phyloP scores from a whole-genome alignment of 106 monocot genomes.

The Allium fistulosum region DNA sequence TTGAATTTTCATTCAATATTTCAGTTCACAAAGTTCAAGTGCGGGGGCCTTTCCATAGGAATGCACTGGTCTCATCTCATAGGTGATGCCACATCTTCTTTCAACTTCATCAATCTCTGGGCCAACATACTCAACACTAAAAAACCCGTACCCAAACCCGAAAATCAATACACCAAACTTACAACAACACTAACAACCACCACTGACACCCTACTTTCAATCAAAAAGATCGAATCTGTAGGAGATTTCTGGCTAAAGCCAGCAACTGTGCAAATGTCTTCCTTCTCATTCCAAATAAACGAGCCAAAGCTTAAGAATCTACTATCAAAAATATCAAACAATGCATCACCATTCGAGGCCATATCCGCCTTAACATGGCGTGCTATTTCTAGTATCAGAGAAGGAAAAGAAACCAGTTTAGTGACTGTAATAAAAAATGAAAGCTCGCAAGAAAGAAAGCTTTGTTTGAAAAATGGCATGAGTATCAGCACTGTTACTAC shows the following conservation, averaged over 20 bases:
- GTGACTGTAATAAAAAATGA: conserved; percentile 48
- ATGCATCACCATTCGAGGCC: conserved; percentile 31
- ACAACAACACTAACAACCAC: not conserved
- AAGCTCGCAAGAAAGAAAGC: conserved; percentile 3
- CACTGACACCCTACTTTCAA: conserved; percentile 18
- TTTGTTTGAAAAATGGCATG: conserved; percentile 33
- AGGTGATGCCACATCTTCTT: conserved; percentile 53
- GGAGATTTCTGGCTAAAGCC: conserved; percentile 51
- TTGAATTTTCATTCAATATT: too few species aligned
- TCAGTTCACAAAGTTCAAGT: conserved; percentile 69
- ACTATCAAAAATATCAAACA: conserved; percentile 1
- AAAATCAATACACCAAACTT: not conserved
- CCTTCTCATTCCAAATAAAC: conserved; percentile 38
- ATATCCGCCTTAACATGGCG: conserved; percentile 66
- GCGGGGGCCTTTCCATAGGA: conserved; percentile 80
- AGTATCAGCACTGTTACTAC: conserved; percentile 20
- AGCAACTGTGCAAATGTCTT: conserved; percentile 32
- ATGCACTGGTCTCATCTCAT: conserved; percentile 81
- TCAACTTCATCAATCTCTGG: conserved; percentile 47
- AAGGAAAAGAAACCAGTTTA: conserved; percentile 28
- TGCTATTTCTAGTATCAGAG: conserved; percentile 41
- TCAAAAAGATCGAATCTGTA: conserved; percentile 39
- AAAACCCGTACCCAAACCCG: conserved; percentile 5
- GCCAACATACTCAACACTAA: conserved; percentile 28
- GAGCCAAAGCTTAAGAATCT: conserved; percentile 28